These are phyloP conservation scores for Falciphora oryzae DNA, from an alignment of 2,329 filamentous ascomycete species.

Conservation along the genomic window DNA sequence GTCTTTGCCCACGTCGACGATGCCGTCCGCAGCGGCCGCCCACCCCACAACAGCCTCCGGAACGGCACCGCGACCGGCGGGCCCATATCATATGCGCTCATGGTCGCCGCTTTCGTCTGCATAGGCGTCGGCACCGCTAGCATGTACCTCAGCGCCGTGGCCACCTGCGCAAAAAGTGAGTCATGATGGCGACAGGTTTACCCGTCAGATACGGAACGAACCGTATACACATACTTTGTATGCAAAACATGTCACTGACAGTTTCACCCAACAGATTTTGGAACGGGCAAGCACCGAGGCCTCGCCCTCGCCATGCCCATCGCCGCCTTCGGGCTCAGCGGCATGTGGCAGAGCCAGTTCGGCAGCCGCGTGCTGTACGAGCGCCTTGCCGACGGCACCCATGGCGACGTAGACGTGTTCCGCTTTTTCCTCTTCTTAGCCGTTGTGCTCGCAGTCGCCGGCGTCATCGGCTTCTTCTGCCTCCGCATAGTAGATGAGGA, in stretches of 20 bases:
- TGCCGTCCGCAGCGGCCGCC: conserved; percentile 16
- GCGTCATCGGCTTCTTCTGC: conserved; percentile 66
- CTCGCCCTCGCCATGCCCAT: conserved; percentile 87
- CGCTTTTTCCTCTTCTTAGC: conserved; percentile 84
- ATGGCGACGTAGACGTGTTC: conserved; percentile 66
- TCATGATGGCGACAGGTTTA: neutral
- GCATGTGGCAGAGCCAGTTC: conserved; percentile 92
- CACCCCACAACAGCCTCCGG: neutral
- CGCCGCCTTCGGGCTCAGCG: conserved; percentile 85
- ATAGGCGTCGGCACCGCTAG: conserved; percentile 79
- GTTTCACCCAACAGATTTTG: conserved; percentile 57
- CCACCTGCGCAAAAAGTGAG: conserved; percentile 82
- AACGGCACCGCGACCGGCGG: conserved; percentile 20
- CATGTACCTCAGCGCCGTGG: conserved; percentile 89
- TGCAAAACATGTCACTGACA: neutral
- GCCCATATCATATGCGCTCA: conserved; percentile 60
- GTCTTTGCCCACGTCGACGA: conserved; percentile 52
- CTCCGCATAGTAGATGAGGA: conserved; percentile 78
- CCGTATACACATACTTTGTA: neutral
- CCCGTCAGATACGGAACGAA: too few species aligned
- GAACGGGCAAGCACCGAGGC: conserved; percentile 78
- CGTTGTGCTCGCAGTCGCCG: conserved; percentile 62
- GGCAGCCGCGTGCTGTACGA: conserved; percentile 75
- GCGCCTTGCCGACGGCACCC: conserved; percentile 54
- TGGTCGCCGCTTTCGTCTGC: conserved; percentile 78